Evolutionary conservation across 805 yeast species (phyloP), one percentile per base, ranked within the genome.

Genomic region (Hanseniaspora hatyaiensis): DNA sequence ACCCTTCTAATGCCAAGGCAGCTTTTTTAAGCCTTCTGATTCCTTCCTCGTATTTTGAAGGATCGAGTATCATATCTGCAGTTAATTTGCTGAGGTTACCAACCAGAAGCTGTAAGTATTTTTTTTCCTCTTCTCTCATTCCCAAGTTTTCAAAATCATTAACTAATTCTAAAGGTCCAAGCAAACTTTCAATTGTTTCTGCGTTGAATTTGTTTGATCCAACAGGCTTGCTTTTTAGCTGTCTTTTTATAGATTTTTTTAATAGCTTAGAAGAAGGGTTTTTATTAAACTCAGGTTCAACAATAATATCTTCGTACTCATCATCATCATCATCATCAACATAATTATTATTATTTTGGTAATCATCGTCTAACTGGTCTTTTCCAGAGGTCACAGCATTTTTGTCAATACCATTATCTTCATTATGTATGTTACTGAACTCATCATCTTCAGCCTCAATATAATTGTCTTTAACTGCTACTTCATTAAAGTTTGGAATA

Each of bases 61-160:
- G 85, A 61, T 89, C 95, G 49, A 84, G 60, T 47, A 87, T 82
- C 84, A 92, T 86, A 58, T 87, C 96, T 46, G 88, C 85, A 2
- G 95, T 86, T 50, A 92, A 71, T 55, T 92, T 72, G 33, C 92
- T 80, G 40, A 89, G 68, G 1, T 94, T 79, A 57, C 87, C 95
- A 3, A 89, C 82, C 41, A 89, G 77, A 62, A 85, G 78, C 58
- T 89, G 96, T 36, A 89, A 68, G 34, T 88, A 69, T 55, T 76
- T 80, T 54, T 82, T 81, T 57, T 87, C 95, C 51, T 80, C 80
- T 0, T 72, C 65, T 8, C 89, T 87, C 53, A 87, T 69, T 32
- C 81, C 82, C 50, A 88, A 64, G 45, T 76, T 75, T 34, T 78
- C 75, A 59, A 87, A 83, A 54, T 85, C 92, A 36, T 32, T 26